Evolutionary conservation across 768 basidiomycete species (phyloP).

Genomic region (Pholiota conissans): DNA sequence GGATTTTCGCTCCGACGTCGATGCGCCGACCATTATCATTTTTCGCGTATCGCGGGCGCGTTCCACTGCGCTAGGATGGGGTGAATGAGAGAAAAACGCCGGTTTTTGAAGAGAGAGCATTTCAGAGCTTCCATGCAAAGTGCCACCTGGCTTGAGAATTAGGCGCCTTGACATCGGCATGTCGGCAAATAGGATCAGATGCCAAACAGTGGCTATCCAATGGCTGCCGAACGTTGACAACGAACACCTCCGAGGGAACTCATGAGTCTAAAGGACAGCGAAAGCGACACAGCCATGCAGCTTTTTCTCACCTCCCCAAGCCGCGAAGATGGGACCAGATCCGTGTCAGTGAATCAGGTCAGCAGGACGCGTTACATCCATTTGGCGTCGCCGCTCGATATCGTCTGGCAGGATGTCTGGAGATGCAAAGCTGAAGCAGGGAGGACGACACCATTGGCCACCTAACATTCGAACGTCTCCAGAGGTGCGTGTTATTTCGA

Average conservation of each 20-base stretch:
- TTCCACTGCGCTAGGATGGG: not conserved
- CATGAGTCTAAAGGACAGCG: not conserved
- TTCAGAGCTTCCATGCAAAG: not conserved
- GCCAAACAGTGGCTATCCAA: not conserved
- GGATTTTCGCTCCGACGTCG: not conserved
- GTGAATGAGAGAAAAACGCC: not conserved
- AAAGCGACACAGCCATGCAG: not conserved
- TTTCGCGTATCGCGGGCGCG: too few species aligned
- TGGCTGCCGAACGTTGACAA: not conserved
- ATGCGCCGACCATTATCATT: not conserved
- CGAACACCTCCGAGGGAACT: not conserved
- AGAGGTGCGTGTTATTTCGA: not conserved
- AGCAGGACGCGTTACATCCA: not conserved
- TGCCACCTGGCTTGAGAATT: not conserved
- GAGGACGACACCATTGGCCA: too few species aligned
- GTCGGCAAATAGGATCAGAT: not conserved
- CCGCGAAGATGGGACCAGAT: not conserved
- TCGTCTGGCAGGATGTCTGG: too few species aligned
- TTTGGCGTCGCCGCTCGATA: too few species aligned
- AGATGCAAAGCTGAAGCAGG: too few species aligned
- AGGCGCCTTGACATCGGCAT: not conserved
- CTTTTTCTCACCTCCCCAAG: not conserved
- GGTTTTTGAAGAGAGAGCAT: not conserved
- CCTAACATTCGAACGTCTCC: not conserved
- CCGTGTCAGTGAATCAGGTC: not conserved